phyloP scores from a whole-genome alignment of 257 asterid species.

The Paulownia fortunei region DNA sequence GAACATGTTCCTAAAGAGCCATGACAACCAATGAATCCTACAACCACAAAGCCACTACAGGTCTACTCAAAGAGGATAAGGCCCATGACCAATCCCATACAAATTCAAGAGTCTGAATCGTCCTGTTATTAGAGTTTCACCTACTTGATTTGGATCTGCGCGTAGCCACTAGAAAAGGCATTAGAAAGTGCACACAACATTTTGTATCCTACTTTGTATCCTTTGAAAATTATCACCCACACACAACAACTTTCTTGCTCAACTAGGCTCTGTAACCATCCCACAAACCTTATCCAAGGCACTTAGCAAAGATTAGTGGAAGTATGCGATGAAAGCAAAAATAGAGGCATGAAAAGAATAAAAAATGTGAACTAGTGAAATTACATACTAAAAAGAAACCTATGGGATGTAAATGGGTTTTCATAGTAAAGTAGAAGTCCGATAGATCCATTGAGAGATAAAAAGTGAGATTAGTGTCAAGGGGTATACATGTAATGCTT shows the following conservation, averaged over 20 bases:
- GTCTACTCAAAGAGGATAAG: no score
- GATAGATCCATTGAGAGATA: neutral
- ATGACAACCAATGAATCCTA: neutral
- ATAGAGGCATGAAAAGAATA: neutral
- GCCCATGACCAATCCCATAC: no score
- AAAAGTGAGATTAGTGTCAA: no score
- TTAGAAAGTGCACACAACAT: neutral
- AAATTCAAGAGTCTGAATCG: no score
- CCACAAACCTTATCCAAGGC: neutral
- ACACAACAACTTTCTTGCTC: neutral
- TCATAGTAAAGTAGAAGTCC: neutral
- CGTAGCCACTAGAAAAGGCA: neutral
- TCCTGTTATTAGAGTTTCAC: neutral
- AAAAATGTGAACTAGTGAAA: neutral
- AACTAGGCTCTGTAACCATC: neutral
- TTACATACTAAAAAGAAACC: neutral
- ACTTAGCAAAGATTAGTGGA: neutral
- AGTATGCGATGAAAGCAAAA: neutral
- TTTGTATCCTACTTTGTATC: neutral
- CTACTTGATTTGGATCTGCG: neutral
- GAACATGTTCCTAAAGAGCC: neutral
- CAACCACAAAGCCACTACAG: no score
- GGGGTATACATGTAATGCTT: no score
- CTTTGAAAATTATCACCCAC: neutral
- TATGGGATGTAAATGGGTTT: neutral